Evolutionary conservation across 768 basidiomycete species (phyloP).

Genomic region (Termitomyces sp.): DNA sequence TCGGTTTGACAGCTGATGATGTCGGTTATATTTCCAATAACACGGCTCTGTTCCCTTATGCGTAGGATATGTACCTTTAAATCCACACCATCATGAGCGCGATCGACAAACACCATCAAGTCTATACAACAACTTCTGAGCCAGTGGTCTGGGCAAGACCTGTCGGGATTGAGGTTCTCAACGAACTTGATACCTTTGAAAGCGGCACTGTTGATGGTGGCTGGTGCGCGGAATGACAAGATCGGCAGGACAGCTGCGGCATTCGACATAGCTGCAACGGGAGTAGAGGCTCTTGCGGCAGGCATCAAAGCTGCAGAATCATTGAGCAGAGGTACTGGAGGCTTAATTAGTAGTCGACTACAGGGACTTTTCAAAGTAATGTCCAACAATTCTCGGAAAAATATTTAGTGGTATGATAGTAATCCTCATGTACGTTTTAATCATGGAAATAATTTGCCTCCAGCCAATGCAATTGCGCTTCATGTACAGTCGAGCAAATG

Average conservation of each 20-base stretch:
- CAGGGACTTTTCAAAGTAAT: conserved; percentile 21
- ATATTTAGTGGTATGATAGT: conserved; percentile 1
- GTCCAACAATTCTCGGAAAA: conserved; percentile 1
- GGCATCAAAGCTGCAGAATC: conserved; percentile 26
- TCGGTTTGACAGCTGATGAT: neutral
- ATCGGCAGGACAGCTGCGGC: conserved; percentile 9
- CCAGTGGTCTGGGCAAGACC: conserved; percentile 85
- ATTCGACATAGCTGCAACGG: conserved; percentile 37
- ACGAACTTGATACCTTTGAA: conserved; percentile 85
- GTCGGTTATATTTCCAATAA: neutral
- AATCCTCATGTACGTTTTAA: neutral
- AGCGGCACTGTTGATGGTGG: conserved; percentile 75
- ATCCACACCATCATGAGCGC: conserved; percentile 85
- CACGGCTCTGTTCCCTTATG: conserved; percentile 71
- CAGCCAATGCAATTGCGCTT: conserved; percentile 5
- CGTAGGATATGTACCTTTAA: conserved; percentile 73
- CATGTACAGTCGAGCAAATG: too few species aligned
- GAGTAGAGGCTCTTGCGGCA: conserved; percentile 38
- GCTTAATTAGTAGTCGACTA: conserved; percentile 23
- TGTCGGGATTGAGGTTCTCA: conserved; percentile 84
- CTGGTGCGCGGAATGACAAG: conserved; percentile 38
- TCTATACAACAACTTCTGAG: conserved; percentile 65
- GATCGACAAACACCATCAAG: conserved; percentile 85
- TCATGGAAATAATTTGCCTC: neutral
- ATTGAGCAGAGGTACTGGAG: conserved; percentile 20